Percentiles rank a stretch among this genome's conserved stretches.
Evolutionary conservation across 2,329 filamentous ascomycete species (phyloP).

Genomic region (Zymoseptoria crescenta): DNA sequence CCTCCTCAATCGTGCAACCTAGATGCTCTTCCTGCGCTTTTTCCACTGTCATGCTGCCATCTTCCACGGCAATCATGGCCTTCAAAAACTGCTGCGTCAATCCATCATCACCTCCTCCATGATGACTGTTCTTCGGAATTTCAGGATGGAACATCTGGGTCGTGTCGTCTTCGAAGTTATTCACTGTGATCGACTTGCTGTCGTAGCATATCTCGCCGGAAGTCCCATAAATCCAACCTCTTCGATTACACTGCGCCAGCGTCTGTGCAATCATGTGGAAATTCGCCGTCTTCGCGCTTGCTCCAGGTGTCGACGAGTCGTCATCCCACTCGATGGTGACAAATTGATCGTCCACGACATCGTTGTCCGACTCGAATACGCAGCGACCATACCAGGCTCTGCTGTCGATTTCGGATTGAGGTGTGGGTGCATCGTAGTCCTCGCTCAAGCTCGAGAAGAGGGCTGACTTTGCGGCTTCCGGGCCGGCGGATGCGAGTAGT

Average conservation of each 20-base stretch:
- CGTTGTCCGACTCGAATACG: constrained; percentile 87
- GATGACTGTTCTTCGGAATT: constrained; percentile 42
- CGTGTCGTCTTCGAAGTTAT: constrained; percentile 58
- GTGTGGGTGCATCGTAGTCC: constrained; percentile 49
- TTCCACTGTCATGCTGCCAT: constrained; percentile 55
- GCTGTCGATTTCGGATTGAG: constrained; percentile 40
- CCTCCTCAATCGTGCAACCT: constrained; percentile 78
- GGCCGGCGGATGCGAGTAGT: constrained; percentile 43
- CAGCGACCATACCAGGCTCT: constrained; percentile 81
- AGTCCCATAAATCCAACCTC: constrained; percentile 78
- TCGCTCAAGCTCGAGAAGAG: constrained; percentile 44
- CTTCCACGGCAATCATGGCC: constrained; percentile 73
- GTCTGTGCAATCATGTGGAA: constrained; percentile 95
- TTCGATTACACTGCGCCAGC: constrained; percentile 75
- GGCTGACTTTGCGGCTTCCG: constrained; percentile 43
- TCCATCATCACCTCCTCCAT: constrained; percentile 73
- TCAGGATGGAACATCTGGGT: constrained; percentile 53
- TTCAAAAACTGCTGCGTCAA: constrained; percentile 74
- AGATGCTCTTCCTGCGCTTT: constrained; percentile 68
- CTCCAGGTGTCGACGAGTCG: constrained; percentile 36
- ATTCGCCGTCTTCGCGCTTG: constrained; percentile 70
- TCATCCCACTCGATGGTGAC: constrained; percentile 87
- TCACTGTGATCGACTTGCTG: constrained; percentile 64
- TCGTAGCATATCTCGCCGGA: constrained; percentile 82
- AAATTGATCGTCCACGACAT: constrained; percentile 86